phyloP scores from a whole-genome alignment of 805 yeast species.

The Sugiyamaella valdiviana region DNA sequence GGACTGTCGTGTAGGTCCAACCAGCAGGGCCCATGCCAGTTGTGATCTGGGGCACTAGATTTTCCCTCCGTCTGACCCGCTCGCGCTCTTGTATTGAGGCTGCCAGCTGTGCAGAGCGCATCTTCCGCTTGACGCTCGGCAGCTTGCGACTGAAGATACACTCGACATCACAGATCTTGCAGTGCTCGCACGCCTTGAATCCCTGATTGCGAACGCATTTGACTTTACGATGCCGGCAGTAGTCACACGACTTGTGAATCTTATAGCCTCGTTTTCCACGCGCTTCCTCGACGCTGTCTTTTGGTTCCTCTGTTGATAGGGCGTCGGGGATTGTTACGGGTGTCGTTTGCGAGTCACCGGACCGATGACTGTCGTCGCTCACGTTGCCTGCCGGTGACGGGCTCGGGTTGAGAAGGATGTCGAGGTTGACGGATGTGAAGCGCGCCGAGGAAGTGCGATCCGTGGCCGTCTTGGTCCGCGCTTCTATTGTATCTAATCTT shows the following conservation, averaged over 20 bases:
- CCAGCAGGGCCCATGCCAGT: neutral
- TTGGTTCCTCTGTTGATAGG: neutral
- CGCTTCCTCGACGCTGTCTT: no score
- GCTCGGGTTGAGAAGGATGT: neutral
- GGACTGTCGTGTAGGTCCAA: neutral
- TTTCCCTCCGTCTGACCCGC: neutral
- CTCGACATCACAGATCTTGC: constrained; percentile 13
- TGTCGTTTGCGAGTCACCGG: neutral
- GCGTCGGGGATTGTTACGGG: neutral
- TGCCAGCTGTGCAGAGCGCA: constrained; percentile 10
- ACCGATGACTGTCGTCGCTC: neutral
- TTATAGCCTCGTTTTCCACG: neutral
- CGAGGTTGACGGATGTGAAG: neutral
- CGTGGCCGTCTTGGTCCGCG: no score
- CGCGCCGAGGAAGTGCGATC: neutral
- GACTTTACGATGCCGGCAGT: constrained; percentile 18
- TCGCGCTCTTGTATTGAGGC: constrained; percentile 5
- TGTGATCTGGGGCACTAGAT: neutral
- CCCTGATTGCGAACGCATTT: constrained; percentile 10
- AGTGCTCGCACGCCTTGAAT: constrained; percentile 13
- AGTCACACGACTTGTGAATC: constrained; percentile 16
- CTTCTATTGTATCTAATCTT: no score
- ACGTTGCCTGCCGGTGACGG: neutral
- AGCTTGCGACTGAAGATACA: constrained; percentile 12
- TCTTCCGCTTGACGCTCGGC: constrained; percentile 11